Evolutionary conservation across 352 stramenopile species (phyloP), one percentile per base, ranked within the genome.

Genomic region (Halophytophthora batemanensis): DNA sequence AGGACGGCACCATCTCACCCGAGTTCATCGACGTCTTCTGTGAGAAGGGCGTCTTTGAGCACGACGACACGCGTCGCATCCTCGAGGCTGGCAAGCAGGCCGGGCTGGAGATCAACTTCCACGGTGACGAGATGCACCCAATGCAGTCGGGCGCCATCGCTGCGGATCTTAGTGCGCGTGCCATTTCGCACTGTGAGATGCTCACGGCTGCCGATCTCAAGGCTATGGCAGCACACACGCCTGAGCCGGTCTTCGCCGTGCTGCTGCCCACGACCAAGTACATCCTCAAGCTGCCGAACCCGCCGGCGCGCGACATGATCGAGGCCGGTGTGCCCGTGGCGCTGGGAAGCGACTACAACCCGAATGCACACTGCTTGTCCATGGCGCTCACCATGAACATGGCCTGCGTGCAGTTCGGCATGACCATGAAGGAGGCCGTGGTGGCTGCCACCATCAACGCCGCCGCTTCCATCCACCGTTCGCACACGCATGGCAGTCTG

Each of bases 331-430:
- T 94, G 38, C 77, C 79, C 1, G 69, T 92, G 15, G 83, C 83
- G 21, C 76, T 94, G 10, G 83, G 80, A 34, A 89, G 75, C 31
- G 83, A 94, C 59, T 94, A 86, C 63, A 92, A 94, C 58, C 81
- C 83, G 50, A 94, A 92, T 55, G 83, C 83, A 8, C 80, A 94
- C 66, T 94, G 81, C 48, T 51, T 94, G 40, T 94, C 81, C 49
- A 92, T 94, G 83, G 67, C 83, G 18, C 70, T 92, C 47, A 90
- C 81, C 31, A 94, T 94, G 83, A 90, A 94, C 66, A 88, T 92
- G 76, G 74, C 77, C 6, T 94, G 83, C 61, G 78, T 91, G 60
- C 70, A 80, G 22, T 87, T 94, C 50, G 67, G 72, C 28, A 86
- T 94, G 83, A 92, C 79, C 44, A 89, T 94, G 80, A 86, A 86